These are phyloP conservation scores for Aspergillus sojae DNA, from an alignment of 2,329 filamentous ascomycete genomes.

Conservation along the genomic window DNA sequence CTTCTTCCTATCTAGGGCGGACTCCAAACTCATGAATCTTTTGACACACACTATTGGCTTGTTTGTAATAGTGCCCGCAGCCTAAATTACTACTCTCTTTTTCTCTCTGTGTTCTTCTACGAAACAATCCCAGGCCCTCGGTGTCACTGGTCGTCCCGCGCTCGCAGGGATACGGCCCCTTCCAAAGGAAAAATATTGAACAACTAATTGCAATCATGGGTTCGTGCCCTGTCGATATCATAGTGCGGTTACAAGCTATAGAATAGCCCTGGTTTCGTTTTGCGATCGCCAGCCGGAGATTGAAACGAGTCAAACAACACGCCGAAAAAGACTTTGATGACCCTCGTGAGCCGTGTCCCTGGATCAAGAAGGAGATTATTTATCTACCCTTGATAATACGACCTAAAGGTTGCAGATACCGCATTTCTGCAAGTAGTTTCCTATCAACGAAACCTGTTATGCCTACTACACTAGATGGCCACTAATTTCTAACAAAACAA, in stretches of 20 bases:
- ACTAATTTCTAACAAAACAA: background rate
- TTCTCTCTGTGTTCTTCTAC: background rate
- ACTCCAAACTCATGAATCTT: background rate
- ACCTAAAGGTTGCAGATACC: background rate
- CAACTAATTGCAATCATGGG: background rate
- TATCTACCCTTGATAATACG: background rate
- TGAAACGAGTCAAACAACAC: background rate
- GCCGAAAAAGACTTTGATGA: background rate
- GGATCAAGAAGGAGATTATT: background rate
- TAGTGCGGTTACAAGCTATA: background rate
- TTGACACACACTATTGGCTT: background rate
- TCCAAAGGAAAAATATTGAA: background rate
- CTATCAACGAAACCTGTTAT: background rate
- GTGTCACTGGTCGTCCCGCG: background rate
- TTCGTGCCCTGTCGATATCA: too few species aligned
- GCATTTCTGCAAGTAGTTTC: background rate
- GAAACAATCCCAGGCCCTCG: background rate
- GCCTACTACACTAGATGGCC: background rate
- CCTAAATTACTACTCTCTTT: background rate
- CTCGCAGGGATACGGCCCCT: conserved; percentile 1
- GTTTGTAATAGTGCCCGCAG: background rate
- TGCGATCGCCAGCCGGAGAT: background rate
- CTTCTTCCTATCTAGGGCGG: conserved; percentile 1
- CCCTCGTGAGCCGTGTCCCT: background rate
- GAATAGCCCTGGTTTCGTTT: background rate